Base-by-base conservation (phyloP, 2,329 filamentous ascomycete genomes). In the Fusarium sp. region DNA sequence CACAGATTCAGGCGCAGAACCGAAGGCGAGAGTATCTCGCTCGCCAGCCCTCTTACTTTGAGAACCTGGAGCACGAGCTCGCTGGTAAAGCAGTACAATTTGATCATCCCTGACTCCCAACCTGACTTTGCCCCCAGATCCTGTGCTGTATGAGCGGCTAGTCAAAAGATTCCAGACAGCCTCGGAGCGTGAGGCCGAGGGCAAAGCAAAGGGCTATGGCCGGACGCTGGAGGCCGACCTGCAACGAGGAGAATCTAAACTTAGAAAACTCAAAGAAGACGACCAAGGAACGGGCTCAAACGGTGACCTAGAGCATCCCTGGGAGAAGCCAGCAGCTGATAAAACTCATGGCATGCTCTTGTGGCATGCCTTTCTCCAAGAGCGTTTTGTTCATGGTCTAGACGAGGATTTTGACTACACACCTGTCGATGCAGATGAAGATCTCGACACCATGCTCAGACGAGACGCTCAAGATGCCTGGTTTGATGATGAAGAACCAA, bases 361-460 rank as follows among this genome's bases (percentile, higher is more conserved):
- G 63, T 97, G 94, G 94, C 81, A 83, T 37, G 88, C 88, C 61
- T 92, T 91, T 74, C 88, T 97, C 82, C 86, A 88, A 34, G 83
- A 91, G 72, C 86, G 94, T 37, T 97, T 97, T 74, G 79, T 97
- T 30, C 82, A 85, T 22, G 94, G 94, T 1, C 85, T 86, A 8
- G 94, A 97, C 75, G 84, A 86, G 2, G 93, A 97, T 49, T 95
- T 97, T 74, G 91, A 95, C 66, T 97, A 97, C 76, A 78, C 74
- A 2, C 74, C 70, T 4, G 90, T 97, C 7, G 94, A 97, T 76
- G 82, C 83, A 37, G 90, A 92, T 74, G 90, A 94, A 30, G 89
- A 90, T 22, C 90, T 89, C 59, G 93, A 97, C 77, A 88, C 79
- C 77, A 80, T 83, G 79, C 85, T 76, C 83, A 88, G 82, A 67